Base-by-base conservation (phyloP, 345 rosid species). In the Bretschneidera sinensis region DNA sequence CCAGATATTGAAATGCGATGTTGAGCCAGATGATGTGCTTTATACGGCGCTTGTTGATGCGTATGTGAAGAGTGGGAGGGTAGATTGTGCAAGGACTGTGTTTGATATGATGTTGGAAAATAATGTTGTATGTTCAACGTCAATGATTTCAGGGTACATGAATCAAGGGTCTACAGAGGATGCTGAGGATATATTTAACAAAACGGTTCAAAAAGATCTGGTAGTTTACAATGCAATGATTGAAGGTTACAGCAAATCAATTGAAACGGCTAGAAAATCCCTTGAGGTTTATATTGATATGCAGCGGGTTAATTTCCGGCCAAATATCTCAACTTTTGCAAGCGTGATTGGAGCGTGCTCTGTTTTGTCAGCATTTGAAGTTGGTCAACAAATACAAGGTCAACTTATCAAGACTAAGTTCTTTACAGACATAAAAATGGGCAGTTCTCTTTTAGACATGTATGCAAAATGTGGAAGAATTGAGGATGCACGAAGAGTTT, bases 201-300 rank as follows among this genome's bases (percentile, higher is more conserved):
- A 64, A 39, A 83, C 91, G 0, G 35, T 60, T 31, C 76, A 72
- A 61, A 92, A 89, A 43, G 97, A 92, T 69, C 31, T 83, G 16
- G 97, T 92, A 5, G 97, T 87, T 60, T 92, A 78, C 68, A 92
- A 92, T 80, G 91, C 97, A 35, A 85, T 87, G 96, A 83, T 92
- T 33, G 98, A 92, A 85, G 97, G 94, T 45, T 92, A 84, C 24
- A 92, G 98, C 64, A 84, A 72, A 58, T 80, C 79, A 5, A 66
- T 51, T 33, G 86, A 74, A 61, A 83, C 85, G 19, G 85, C 83
- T 53, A 51, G 48, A 61, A 81, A 71, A 77, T 81, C 91, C 1
- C 63, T 87, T 34, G 74, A 74, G 68, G 57, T 80, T 65, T 92
- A 82, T 58, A 66, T 85, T 20, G 87, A 65, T 23, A 81, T 87